Evolutionary conservation across 306 rosid genomes (phyloP).

Genomic region (Luffa aegyptiaca): DNA sequence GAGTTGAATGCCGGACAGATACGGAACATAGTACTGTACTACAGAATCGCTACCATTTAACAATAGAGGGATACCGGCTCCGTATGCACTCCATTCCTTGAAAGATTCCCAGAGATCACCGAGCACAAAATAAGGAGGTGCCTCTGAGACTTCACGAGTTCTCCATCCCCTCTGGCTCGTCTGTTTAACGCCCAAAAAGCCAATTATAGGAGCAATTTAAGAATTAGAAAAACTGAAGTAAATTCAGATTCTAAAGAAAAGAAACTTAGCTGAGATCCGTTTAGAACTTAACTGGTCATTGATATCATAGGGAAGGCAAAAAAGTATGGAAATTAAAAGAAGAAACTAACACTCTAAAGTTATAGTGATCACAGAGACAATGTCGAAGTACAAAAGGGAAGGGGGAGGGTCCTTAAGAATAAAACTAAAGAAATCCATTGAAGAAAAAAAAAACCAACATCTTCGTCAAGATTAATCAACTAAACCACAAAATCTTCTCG

Average conservation of each 20-base stretch:
- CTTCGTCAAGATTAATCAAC: neutral
- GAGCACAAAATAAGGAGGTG: constrained; percentile 68
- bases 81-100: constrained; percentile 87
- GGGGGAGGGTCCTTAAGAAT: neutral
- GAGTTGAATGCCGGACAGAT: constrained; percentile 83
- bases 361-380: neutral
- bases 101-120: constrained; percentile 85
- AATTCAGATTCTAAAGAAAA: neutral
- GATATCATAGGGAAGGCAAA: neutral
- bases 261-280: neutral
- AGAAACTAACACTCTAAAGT: neutral
- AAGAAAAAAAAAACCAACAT: neutral
- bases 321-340: neutral
- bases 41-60: constrained; percentile 75
- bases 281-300: neutral
- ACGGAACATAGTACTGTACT: constrained; percentile 73
- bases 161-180: constrained; percentile 50
- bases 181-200: constrained; percentile 27
- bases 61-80: constrained; percentile 72
- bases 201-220: neutral
- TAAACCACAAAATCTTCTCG: neutral
- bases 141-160: constrained; percentile 24
- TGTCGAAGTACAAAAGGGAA: neutral
- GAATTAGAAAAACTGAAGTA: neutral
- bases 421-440: neutral